Base-by-base conservation (phyloP, 139 green algal genomes). In the Micractinium conductrix region DNA sequence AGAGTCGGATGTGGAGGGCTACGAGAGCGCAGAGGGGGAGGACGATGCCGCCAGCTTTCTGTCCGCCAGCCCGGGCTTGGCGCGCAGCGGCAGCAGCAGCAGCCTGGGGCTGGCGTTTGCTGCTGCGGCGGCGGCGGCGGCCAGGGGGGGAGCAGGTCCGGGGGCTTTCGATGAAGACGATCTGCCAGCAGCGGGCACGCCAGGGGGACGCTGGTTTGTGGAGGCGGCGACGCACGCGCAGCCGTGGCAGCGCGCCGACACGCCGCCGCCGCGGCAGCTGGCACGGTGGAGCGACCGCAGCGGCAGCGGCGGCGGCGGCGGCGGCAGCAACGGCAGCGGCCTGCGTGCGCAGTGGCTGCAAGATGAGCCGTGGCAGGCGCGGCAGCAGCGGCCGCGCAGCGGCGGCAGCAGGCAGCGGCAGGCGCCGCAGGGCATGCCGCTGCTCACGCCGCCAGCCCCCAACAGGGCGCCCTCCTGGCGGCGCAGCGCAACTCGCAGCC, bases 391-490 rank as follows among this genome's bases (percentile, higher is more conserved):
- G 48, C 48, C 16, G n/a, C 33, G 74, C 74, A 70, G 75, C 75
- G 26, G 55, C 75, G 48, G 74, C 48, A 81, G 69, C 69, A 50
- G 69, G 22, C 40, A 16, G 69, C 21, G 33, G 69, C 40, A 63
- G 72, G 12, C 7, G 26, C 2, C 28, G 44, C 30, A 28, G 72
- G 21, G 30, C 28, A 19, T 40, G 43, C 28, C 37, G 37, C 67
- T 78, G 72, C 44, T 80, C 14, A 80, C 73, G 45, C 73, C 73
- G 74, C 74, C 74, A 48, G 48, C 74, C 0, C 74, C 48, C 28
- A 26, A 16, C 12, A 33, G 48, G 1, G n/a, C 26, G 33, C 8
- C 74, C 5, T 80, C 74, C 8, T 80, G 74, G 74, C 74, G 74
- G 14, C 74, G 74, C 48, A 43, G 33, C 37, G 35, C 48, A 0